Evolutionary conservation across 2,329 filamentous ascomycete genomes (phyloP).

Genomic region (Amesomyces nigricolor): DNA sequence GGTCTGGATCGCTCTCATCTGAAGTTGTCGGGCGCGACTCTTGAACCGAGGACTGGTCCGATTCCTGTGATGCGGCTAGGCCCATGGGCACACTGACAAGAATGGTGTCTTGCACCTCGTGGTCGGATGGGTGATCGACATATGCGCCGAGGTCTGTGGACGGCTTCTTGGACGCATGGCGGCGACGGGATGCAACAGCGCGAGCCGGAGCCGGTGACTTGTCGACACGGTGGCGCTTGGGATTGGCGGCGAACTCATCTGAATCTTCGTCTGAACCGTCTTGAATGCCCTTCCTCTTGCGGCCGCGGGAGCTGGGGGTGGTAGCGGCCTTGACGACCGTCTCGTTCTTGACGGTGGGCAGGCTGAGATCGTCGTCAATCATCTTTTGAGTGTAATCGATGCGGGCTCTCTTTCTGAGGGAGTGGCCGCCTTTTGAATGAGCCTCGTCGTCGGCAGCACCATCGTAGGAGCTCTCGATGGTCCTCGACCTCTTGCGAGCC

Average conservation of each 20-base stretch:
- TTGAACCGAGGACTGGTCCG: conserved; percentile 21
- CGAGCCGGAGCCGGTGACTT: conserved; percentile 22
- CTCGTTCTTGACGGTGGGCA: conserved; percentile 25
- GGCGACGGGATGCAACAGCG: conserved; percentile 35
- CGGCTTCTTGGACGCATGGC: conserved; percentile 37
- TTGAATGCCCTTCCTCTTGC: conserved; percentile 34
- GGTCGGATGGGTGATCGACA: conserved; percentile 33
- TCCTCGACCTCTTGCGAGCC: conserved; percentile 40
- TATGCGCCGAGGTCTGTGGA: conserved; percentile 31
- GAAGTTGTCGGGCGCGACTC: conserved; percentile 17
- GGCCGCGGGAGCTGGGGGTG: conserved; percentile 30
- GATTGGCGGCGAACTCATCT: conserved; percentile 31
- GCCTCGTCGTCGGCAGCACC: conserved; percentile 41
- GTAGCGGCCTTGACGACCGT: conserved; percentile 15
- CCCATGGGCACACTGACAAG: conserved; percentile 46
- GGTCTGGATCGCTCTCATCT: conserved; percentile 10
- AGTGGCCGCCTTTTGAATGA: conserved; percentile 52
- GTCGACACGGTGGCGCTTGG: conserved; percentile 33
- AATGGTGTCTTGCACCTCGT: conserved; percentile 53
- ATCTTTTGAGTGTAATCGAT: conserved; percentile 54
- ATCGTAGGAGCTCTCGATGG: conserved; percentile 36
- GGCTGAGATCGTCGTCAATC: conserved; percentile 38
- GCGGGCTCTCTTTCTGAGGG: conserved; percentile 50
- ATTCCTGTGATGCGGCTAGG: conserved; percentile 28
- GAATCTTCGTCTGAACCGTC: conserved; percentile 30